Evolutionary conservation across 1,284 basidiomycete species (phyloP), one percentile per base, ranked within the genome.

Genomic region (Cystobasidium slooffiae): DNA sequence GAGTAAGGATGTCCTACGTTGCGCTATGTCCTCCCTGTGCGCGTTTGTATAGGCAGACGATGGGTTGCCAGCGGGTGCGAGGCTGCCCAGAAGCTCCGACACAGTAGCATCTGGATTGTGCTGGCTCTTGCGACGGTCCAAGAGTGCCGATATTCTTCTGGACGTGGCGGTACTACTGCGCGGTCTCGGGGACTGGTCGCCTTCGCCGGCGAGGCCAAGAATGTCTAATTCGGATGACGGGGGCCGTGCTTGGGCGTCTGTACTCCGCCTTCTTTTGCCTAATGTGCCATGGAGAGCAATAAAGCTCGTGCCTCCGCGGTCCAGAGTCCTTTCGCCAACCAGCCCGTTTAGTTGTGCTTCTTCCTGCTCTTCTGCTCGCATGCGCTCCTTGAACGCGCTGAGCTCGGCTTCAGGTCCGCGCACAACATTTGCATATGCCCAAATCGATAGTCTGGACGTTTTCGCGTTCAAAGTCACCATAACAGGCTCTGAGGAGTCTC

Each of bases 401-500:
- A 65, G 10, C 39, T 55, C 70, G 12, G 41, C 39, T 22, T 46
- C 4, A 10, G 58, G 61, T 9, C 49, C 46, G 3, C 14, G 24
- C 18, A 44, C 22, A 22, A 74, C 49, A 22, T 39, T 37, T 18
- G 62, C 62, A 47, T 76, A 78, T 6, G 55, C 20, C 75, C 74
- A 78, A 3, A 78, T 44, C 12, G 37, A 53, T 9, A 77, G n/a
- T 56, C 72, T 76, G 9, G 64, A 18, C 4, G 49, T 51, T 6
- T 47, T 10, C 0, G 46, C 41, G 52, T 72, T 69, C 12, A 58
- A 24, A 12, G 66, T 69, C 44, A 78, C 72, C 24, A 75, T 37
- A 8, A 77, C 43, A 31, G 65, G 68, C 56, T 70, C 72, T 9
- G 37, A 61, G 7, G n/a, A 39, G 18, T 62, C 55, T 24, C 51